Evolutionary conservation across 1,284 basidiomycete species (phyloP), one percentile per base, ranked within the genome.

Genomic region (Heterobasidion annosum): DNA sequence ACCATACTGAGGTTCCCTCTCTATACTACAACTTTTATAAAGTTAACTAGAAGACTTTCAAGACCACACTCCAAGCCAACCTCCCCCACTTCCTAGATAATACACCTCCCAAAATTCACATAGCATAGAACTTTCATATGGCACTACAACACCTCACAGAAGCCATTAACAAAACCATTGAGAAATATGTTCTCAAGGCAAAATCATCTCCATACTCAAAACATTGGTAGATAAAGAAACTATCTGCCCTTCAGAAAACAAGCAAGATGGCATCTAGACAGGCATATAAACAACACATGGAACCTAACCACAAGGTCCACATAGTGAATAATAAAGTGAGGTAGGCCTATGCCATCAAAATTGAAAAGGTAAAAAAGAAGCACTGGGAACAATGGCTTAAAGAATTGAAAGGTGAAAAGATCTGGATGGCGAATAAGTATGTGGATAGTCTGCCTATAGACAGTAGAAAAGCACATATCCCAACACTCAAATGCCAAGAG

Each of bases 331-430:
- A 56, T 13, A 58, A 65, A 44, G 61, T 52, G 52, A 48, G 59
- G 1, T 15, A 40, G 5, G 52, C 32, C 6, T 74, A 73, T 51
- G 54, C 55, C 0, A 56, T 70, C n/a, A 52, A 51, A 16, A 68
- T 75, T n/a, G 33, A 54, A 18, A 45, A 52, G 8, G 60, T 63
- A 0, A 75, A 72, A 51, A 57, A 58, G 1, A 58, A 70, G 25
- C 65, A 66, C 58, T 71, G 70, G 70, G 54, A 58, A 7, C 62
- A 66, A 0, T 74, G 62, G 62, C 58, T 74, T 0, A 67, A 70
- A 37, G 58, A 63, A 0, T 52, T 67, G 0, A 58, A 64, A 8
- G 56, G 56, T 0, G 45, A 56, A 0, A 58, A 58, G 1, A 57
- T 74, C 0, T 76, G 68, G 68, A 64, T 52, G 0, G 67, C 66